Base-by-base conservation (phyloP, 2,329 filamentous ascomycete genomes). In the Fusarium piperis region DNA sequence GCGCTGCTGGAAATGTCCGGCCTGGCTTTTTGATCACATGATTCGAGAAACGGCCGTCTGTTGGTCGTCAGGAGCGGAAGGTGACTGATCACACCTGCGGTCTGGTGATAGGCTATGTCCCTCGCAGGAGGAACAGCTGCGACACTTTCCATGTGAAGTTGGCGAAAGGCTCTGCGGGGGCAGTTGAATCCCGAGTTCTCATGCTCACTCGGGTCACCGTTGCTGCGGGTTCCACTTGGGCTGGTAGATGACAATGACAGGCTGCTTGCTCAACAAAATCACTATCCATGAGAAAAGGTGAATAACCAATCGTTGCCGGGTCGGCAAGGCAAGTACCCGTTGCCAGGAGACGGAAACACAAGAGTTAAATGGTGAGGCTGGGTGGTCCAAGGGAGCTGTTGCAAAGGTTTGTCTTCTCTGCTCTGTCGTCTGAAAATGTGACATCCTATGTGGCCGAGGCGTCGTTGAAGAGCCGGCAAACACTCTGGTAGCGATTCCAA, bases 21-120 rank as follows among this genome's bases (percentile, higher is more conserved):
- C 16, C 32, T 18, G 44, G 44, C 16, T 51, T 16, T 12, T 23
- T 68, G 72, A 76, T 76, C 74, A 77, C 73, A 76, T 76, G 74
- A 76, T 77, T 71, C 58, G 57, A 60, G 10, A 62, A 58, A 58
- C 55, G 28, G 28, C 35, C 32, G 39, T 58, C 55, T 71, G 65
- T 64, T 68, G 60, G 65, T 52, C 41, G 59, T 67, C 59, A 60
- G 64, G 65, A 64, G 52, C 57, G 53, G 28, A 67, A 67, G 55
- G 60, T 70, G 74, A 66, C 71, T 62, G 59, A 70, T 73, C 73
- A 74, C 67, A 64, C 56, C 58, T 30, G 66, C 53, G 39, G 46
- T 51, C 4, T 62, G n/a, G 48, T 36, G 53, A 56, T 59, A 59
- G 61, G 26, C 35, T 38, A 41, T 63, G 13, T 10, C 32, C n/a